Evolutionary conservation across 805 yeast species (phyloP), one percentile per base, ranked within the genome.

Genomic region (Wickerhamomyces ciferrii): DNA sequence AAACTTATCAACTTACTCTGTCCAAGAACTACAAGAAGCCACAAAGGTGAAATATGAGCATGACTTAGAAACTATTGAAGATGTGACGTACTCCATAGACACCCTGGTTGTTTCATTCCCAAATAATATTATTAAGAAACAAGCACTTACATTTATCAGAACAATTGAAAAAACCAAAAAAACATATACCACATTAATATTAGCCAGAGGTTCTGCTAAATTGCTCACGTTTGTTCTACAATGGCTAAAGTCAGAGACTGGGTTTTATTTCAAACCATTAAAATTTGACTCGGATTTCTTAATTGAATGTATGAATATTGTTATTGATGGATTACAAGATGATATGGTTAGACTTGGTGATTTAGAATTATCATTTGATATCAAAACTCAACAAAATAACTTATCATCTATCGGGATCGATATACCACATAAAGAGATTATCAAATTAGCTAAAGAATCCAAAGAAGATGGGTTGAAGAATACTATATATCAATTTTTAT

Each of bases 221-320:
- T 39, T 49, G 47, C 39, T 47, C 37, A 43, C 41, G 38, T 39
- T 62, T 44, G 25, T 64, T 20, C 37, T 58, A 1, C 56, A 61
- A 8, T 65, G 68, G 68, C 45, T 67, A 13, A 60, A 56, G 42
- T 48, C 54, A 2, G 55, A 54, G 13, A 46, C 47, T 10, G 66
- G 68, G 17, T 44, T 55, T 5, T 42, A 63, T 5, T 42, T 59
- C 6, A 54, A 59, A 44, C 56, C 62, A 0, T 20, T 66, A 19
- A 38, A 25, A 11, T 58, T 67, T 35, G 55, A 56, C 19, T 52
- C 59, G 2, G 37, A 41, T 4, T 48, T 53, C 25, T 60, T 65
- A 49, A 48, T 62, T 13, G 53, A 45, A 0, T 48, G 62, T 5
- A 50, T 64, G 19, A 65, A 64, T 32, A 46, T 53, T 8, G 49